A percentile compares a stretch with the other conserved stretches of the same genome.
Evolutionary conservation across 805 yeast genomes (phyloP).

Genomic region (Starmerella asiatica): DNA sequence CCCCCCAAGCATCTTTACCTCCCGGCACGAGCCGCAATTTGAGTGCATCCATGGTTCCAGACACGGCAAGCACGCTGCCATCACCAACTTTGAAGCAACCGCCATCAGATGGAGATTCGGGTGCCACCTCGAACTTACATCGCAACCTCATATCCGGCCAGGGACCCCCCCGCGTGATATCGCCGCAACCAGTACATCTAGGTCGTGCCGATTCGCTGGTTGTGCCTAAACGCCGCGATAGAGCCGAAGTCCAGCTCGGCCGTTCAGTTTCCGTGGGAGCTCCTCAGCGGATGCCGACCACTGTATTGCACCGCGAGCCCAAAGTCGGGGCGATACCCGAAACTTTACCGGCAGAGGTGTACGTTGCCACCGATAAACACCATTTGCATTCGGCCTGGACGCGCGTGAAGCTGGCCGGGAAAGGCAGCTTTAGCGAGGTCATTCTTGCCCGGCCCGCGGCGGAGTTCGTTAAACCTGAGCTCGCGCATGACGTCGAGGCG

Average conservation of each 20-base stretch:
- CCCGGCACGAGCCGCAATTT: not conserved
- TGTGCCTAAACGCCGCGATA: conserved; percentile 16
- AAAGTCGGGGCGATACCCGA: conserved; percentile 7
- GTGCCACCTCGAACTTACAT: too few relatives aligned
- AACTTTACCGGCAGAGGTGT: conserved; percentile 16
- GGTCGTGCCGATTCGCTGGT: conserved; percentile 11
- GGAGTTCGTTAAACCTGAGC: conserved; percentile 25
- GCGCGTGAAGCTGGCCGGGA: conserved; percentile 25
- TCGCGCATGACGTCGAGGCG: conserved; percentile 3
- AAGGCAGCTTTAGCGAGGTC: conserved; percentile 32
- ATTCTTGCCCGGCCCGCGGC: conserved; percentile 28
- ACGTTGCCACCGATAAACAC: conserved; percentile 7
- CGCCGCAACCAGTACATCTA: not conserved
- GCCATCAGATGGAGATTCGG: too few relatives aligned
- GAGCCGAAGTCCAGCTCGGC: conserved; percentile 1
- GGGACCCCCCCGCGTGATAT: too few relatives aligned
- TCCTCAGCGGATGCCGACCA: conserved; percentile 18
- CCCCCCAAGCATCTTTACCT: too few relatives aligned
- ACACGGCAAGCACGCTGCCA: not conserved
- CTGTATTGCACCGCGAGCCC: conserved; percentile 18
- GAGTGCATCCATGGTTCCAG: conserved; percentile 12
- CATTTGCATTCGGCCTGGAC: conserved; percentile 15
- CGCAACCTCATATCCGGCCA: too few relatives aligned
- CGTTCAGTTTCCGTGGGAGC: conserved; percentile 19
- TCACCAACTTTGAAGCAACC: not conserved